These are phyloP conservation scores for Tulasnella sp. DNA, from an alignment of 768 basidiomycete species.

Conservation along the genomic window DNA sequence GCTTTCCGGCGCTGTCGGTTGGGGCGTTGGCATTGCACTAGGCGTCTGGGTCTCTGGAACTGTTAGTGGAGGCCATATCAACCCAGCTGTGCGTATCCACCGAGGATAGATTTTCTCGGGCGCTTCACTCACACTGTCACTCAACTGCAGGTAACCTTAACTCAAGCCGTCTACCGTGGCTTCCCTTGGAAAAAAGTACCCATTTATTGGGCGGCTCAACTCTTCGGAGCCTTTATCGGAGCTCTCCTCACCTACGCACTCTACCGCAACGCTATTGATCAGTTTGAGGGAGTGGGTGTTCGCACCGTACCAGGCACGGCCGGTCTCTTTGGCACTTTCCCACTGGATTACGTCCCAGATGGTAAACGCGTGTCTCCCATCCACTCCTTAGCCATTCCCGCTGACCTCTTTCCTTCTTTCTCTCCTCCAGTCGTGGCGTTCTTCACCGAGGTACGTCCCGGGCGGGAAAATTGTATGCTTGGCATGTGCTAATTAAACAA, in stretches of 20 bases:
- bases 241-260: slow-evolving; percentile 58
- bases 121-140: neutral
- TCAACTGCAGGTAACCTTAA: slow-evolving; percentile 33
- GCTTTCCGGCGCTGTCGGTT: slow-evolving; percentile 18
- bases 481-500: neutral
- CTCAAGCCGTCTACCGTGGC: slow-evolving; percentile 24
- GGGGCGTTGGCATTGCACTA: slow-evolving; percentile 26
- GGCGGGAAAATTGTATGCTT: neutral
- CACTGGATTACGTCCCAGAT: slow-evolving; percentile 32
- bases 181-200: slow-evolving; percentile 31
- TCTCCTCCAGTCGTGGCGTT: slow-evolving; percentile 40
- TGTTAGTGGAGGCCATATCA: slow-evolving; percentile 25
- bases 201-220: slow-evolving; percentile 64
- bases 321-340: slow-evolving; percentile 55
- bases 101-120: neutral
- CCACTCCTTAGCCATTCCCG: neutral
- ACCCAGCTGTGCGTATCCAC: slow-evolving; percentile 18
- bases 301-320: slow-evolving; percentile 45
- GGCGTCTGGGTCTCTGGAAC: slow-evolving; percentile 25
- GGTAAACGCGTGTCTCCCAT: slow-evolving; percentile 36
- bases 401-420: too few species aligned
- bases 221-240: slow-evolving; percentile 61
- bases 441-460: slow-evolving; percentile 34
- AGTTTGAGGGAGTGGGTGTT: slow-evolving; percentile 44
- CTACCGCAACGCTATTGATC: slow-evolving; percentile 57